Percentiles rank a stretch among this genome's conserved stretches.
Evolutionary conservation across 2,329 filamentous ascomycete genomes (phyloP).

Genomic region (Zasmidium angulare): DNA sequence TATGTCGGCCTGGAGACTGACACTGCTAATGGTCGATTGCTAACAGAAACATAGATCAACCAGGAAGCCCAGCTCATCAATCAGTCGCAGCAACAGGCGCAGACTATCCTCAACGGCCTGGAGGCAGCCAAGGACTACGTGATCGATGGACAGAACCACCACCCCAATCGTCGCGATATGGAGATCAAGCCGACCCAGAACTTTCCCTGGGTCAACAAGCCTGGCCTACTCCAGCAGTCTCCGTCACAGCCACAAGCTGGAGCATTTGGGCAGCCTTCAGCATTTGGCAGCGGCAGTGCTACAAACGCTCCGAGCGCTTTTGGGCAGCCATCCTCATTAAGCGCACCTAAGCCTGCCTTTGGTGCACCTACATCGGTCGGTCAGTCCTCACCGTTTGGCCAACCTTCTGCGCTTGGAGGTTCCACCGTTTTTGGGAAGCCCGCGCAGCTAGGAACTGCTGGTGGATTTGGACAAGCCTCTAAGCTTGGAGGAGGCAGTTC

Average conservation of each 20-base stretch:
- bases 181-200: slow-evolving; percentile 12
- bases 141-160: slow-evolving; percentile 63
- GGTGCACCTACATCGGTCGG: slow-evolving; percentile 4
- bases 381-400: slow-evolving; percentile 29
- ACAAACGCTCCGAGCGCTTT: slow-evolving; percentile 19
- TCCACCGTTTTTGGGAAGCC: not conserved
- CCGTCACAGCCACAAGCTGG: slow-evolving; percentile 10
- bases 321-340: slow-evolving; percentile 35
- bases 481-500: not conserved
- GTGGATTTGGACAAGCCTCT: not conserved
- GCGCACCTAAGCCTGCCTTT: slow-evolving; percentile 25
- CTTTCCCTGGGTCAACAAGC: slow-evolving; percentile 9
- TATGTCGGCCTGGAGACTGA: slow-evolving; percentile 41
- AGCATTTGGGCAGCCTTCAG: slow-evolving; percentile 14
- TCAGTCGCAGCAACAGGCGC: slow-evolving; percentile 48
- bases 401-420: slow-evolving; percentile 19
- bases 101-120: slow-evolving; percentile 66
- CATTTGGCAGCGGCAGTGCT: slow-evolving; percentile 10
- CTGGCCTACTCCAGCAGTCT: slow-evolving; percentile 17
- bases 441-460: slow-evolving; percentile 14
- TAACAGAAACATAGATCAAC: slow-evolving; percentile 9
- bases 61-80: slow-evolving; percentile 17
- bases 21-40: too few species aligned
- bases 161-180: slow-evolving; percentile 63
- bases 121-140: slow-evolving; percentile 72